Evolutionary conservation across 805 yeast genomes (phyloP), one percentile per base, ranked within the genome.

Genomic region (Metschnikowia proteae): DNA sequence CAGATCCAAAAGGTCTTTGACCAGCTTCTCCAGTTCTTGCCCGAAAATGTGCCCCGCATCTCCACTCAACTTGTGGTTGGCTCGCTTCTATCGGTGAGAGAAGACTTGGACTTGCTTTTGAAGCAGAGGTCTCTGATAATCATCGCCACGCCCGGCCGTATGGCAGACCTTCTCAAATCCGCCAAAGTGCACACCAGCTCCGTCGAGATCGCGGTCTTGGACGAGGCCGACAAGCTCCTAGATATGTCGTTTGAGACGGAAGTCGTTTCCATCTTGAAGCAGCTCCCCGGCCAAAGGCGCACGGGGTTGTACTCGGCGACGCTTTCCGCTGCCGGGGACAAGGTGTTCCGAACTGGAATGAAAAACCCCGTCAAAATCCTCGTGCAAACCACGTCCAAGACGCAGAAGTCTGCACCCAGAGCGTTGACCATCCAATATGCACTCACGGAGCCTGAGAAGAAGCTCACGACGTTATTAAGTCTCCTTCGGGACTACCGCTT

Each of bases 251-350:
- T 90, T 62, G 80, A 79, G 27, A 73, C 71, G 37, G 90, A 89
- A 38, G 81, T 88, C 38, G 80, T 83, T 38, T 71, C 76, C 29
- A 88, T 92, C 28, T 70, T 92, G 35, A 74, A 79, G 31, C 63
- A 76, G 39, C 69, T 94, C 28, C 99, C 99, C 0, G 85, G 88
- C 56, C 99, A 92, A 68, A 81, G 96, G 60, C 77, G 99, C 60
- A 89, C 96, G 0, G 99, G 98, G 1, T 71, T 92, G 17, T 92
- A 92, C 62, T 89, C 97, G 1, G 99, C 99, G 1, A 94, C 99
- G 0, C 82, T 94, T 44, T 80, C 87, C 5, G 83, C 87, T 48
- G 94, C 96, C 0, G 89, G 94, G 8, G 74, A 79, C 32, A 80
- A 81, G 45, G 80, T 94, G 26, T 88, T 89, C 63, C 82, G 86